Base-by-base conservation (phyloP, 495 filamentous ascomycete species). In the Penicillium longicatenatum region DNA sequence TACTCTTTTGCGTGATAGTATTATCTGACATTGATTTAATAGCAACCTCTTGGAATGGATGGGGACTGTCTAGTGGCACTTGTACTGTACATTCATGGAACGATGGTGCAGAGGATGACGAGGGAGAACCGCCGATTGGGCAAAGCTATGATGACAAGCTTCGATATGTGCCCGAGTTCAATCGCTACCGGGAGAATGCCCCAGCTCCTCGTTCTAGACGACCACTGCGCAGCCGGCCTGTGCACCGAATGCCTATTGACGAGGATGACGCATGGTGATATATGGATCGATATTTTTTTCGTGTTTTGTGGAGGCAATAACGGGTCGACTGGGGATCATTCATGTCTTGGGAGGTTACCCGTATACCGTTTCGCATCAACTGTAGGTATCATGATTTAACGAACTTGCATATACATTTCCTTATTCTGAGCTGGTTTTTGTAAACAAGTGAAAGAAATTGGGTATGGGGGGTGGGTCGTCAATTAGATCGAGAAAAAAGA, bases 11-110 rank as follows among this genome's bases (percentile, higher is more conserved):
- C 4, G 7, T 26, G n/a, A 26, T 26, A 6, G 1, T 12, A 21
- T 65, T 48, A 70, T 20, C 61, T 62, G 43, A 58, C 43, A 24
- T 60, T 16, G 6, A 26, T 30, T 52, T 51, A 39, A 44, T 57
- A 91, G 91, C 91, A 54, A 92, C 90, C 16, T 84, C 87, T 2
- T 89, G 90, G 87, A 91, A 91, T 59, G 89, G 89, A 30, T 87
- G 82, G 73, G 86, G 82, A 35, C 78, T 84, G 65, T 79, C 84
- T 10, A 76, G 78, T 1, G 91, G 91, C 6, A 93, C 90, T 2
- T 89, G 88, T 54, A 89, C 88, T 0, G 59, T 91, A 47, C 91
- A 95, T 69, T 81, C 82, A 14, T 95, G 85, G 83, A 91, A 91
- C 49, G 86, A 88, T 44, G 82, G 79, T 33, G 72, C 79, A 14